A percentile compares a stretch with the other conserved stretches of the same genome.
Evolutionary conservation across 2,329 filamentous ascomycete genomes (phyloP).

Genomic region (Botrytis elliptica): DNA sequence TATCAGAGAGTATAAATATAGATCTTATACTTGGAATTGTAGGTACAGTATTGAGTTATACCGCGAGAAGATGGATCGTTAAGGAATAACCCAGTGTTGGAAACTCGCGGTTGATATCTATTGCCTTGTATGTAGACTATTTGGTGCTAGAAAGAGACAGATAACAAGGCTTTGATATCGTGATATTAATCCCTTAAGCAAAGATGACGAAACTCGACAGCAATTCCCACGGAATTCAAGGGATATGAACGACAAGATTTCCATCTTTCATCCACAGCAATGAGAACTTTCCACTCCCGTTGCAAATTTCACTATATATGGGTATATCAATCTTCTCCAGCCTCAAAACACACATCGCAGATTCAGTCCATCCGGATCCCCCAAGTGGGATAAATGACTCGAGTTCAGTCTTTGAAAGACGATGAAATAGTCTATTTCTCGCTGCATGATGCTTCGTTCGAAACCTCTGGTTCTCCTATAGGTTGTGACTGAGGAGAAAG

Average conservation of each 20-base stretch:
- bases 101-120: not conserved
- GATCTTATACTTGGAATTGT: not conserved
- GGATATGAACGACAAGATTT: not conserved
- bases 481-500: too few relatives aligned
- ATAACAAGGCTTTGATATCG: too few relatives aligned
- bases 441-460: not conserved
- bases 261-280: not conserved
- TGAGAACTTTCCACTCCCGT: too few relatives aligned
- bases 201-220: not conserved
- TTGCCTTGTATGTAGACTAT: not conserved
- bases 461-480: not conserved
- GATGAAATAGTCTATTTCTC: too few relatives aligned
- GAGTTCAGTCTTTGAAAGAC: rapidly evolving
- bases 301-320: not conserved
- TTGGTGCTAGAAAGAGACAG: not conserved
- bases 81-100: not conserved
- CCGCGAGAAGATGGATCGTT: not conserved
- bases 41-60: too few relatives aligned
- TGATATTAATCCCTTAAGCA: too few relatives aligned
- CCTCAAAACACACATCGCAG: not conserved
- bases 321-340: not conserved
- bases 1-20: not conserved
- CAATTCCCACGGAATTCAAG: not conserved
- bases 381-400: too few relatives aligned
- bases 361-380: too few relatives aligned